phyloP scores from a whole-genome alignment of 345 rosid genomes.

The Acer yangbiense region DNA sequence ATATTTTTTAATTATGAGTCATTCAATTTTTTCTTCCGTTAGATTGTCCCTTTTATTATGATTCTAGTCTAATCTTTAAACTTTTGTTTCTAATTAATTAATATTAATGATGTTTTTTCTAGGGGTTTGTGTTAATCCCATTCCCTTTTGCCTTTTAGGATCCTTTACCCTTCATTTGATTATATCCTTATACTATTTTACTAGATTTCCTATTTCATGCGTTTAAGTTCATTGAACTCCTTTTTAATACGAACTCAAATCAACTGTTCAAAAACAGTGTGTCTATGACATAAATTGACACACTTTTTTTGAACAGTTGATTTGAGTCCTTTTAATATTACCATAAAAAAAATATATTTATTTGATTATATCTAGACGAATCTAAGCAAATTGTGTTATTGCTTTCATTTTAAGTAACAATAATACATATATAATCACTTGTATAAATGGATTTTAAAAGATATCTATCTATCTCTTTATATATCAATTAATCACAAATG shows the following conservation, averaged over 20 bases:
- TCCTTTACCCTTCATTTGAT: neutral
- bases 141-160: neutral
- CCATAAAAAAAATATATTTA: too few relatives aligned
- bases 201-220: neutral
- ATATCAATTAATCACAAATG: too few relatives aligned
- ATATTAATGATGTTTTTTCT: neutral
- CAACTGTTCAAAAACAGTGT: too few relatives aligned
- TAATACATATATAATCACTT: neutral
- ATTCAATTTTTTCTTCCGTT: neutral
- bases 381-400: neutral
- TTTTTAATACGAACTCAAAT: too few relatives aligned
- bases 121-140: neutral
- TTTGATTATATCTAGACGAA: neutral
- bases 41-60: neutral
- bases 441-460: too few relatives aligned
- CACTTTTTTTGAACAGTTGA: too few relatives aligned
- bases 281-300: too few relatives aligned
- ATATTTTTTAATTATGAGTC: neutral
- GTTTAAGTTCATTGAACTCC: constrained; percentile 9
- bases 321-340: too few relatives aligned
- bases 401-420: neutral
- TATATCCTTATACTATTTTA: neutral
- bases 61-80: neutral
- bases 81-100: neutral
- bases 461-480: too few relatives aligned